Evolutionary conservation across 768 basidiomycete genomes (phyloP), one percentile per base, ranked within the genome.

Genomic region (Mycena belliarum): DNA sequence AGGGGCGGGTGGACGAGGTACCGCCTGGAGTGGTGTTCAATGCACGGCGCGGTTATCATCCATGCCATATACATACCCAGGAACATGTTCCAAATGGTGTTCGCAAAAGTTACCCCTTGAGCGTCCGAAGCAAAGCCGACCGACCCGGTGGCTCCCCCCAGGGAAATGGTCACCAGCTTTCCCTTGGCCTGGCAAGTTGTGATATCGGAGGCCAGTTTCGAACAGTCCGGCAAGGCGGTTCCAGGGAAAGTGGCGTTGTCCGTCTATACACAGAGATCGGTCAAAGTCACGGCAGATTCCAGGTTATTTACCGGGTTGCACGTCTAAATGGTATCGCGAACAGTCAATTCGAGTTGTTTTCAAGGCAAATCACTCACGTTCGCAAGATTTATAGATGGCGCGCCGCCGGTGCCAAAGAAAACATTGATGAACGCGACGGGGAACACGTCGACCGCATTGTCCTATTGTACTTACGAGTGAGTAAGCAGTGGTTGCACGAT

Each of bases 31-130:
- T n/a, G n/a, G 26, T 25, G 20, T 51, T 28, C 38, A 3, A 40
- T 32, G n/a, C n/a, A n/a, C n/a, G 15, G 23, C 2, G 20, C 7
- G 6, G 24, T 26, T n/a, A 29, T 33, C 20, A 4, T 9, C 3
- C 24, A 8, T 25, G 38, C 25, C 9, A 35, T 3, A 8, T n/a
- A 41, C 57, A 33, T 35, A 60, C 88, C 89, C 26, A 91, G 73
- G 70, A 90, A 89, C 47, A 87, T 57, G 66, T 88, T 75, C 89
- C 89, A 91, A 49, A 91, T 82, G 0, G 82, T 84, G 50, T 85
- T 75, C 0, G 84, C 88, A 67, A 88, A 90, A 4, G 75, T 68
- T 14, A 70, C 65, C 2, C 83, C 89, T 63, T 88, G 81, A 2
- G 74, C 69, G 55, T 84, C 85, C 44, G 79, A 82, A 40, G 76